Evolutionary conservation across 148 eudicot genomes (phyloP), one percentile per base, ranked within the genome.

Genomic region (Drosera capensis): DNA sequence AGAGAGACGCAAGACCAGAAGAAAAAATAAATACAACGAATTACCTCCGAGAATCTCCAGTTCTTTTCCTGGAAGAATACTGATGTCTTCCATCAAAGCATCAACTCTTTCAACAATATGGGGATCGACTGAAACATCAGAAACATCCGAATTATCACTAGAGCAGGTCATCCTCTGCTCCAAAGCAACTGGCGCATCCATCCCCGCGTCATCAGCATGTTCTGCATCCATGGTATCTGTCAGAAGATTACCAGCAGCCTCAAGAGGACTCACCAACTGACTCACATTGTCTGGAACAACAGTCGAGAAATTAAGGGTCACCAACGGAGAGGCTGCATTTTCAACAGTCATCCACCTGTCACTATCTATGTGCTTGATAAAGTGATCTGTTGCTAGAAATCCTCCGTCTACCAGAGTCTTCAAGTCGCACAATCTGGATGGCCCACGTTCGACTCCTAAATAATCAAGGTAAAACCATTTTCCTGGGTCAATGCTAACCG

Each of bases 281-380:
- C 82, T 71, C 25, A 73, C 57, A 37, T 57, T 49, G 9, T 88
- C 96, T n/a, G 86, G 63, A 40, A 75, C 67, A 60, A 83, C 52
- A 35, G 86, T 68, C 19, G 77, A 59, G 39, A 70, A 78, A 61
- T 66, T 75, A 47, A 67, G 54, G 47, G 77, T 65, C 53, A 67
- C 75, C 43, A 71, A 35, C 18, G 97, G 97, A 14, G 97, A 88
- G 54, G 73, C 95, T 45, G 97, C 97, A 67, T 88, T 84, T 71
- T 88, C 97, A 62, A 88, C 78, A 54, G 97, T 71, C 56, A 75
- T 74, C 97, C 97, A 88, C 72, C 87, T 88, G 70, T 84, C 93
- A 64, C 83, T 58, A 40, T 80, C 84, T 31, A 60, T 39, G 62
- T 88, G 93, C 66, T 84, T 88, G 40, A 88, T 61, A 57, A 88